Percentiles rank a stretch among this genome's conserved stretches.
Evolutionary conservation across 2,329 filamentous ascomycete species (phyloP).

Genomic region (Daldinia sp.): DNA sequence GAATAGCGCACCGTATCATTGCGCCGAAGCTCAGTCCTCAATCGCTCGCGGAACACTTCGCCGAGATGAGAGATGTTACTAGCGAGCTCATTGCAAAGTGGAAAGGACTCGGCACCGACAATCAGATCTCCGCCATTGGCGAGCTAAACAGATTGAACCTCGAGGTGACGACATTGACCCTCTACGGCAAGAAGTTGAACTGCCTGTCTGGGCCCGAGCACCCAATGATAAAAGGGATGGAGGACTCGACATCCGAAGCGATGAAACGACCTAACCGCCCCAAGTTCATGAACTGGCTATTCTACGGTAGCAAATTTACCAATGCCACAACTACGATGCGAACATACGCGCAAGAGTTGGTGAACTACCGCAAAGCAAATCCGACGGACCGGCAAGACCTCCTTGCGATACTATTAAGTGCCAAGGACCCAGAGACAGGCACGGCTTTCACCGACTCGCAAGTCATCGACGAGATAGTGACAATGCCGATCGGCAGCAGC

Average conservation of each 20-base stretch:
- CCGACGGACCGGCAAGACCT: conserved; percentile 66
- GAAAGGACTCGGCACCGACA: conserved; percentile 50
- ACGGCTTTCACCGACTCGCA: conserved; percentile 64
- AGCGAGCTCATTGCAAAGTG: conserved; percentile 61
- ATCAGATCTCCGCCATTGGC: conserved; percentile 54
- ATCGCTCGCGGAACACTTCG: conserved; percentile 50
- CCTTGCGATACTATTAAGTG: conserved; percentile 66
- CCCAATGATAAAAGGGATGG: conserved; percentile 61
- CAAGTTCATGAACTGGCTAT: conserved; percentile 60
- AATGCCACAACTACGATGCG: conserved; percentile 62
- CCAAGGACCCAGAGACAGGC: conserved; percentile 68
- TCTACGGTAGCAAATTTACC: conserved; percentile 62
- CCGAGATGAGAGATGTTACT: conserved; percentile 59
- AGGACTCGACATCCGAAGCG: conserved; percentile 62
- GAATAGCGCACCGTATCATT: conserved; percentile 61
- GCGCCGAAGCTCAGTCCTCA: conserved; percentile 53
- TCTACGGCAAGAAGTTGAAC: conserved; percentile 61
- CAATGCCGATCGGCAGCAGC: conserved; percentile 68
- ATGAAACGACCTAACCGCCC: conserved; percentile 63
- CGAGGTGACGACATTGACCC: conserved; percentile 58
- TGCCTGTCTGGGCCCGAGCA: conserved; percentile 56
- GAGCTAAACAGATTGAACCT: conserved; percentile 64
- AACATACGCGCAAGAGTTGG: conserved; percentile 62
- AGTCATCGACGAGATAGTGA: conserved; percentile 73
- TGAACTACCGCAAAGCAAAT: conserved; percentile 62